A percentile compares a stretch with the other conserved stretches of the same genome.
These are phyloP conservation scores for Camelina laxa DNA, from an alignment of 345 rosid genomes.

Conservation along the genomic window DNA sequence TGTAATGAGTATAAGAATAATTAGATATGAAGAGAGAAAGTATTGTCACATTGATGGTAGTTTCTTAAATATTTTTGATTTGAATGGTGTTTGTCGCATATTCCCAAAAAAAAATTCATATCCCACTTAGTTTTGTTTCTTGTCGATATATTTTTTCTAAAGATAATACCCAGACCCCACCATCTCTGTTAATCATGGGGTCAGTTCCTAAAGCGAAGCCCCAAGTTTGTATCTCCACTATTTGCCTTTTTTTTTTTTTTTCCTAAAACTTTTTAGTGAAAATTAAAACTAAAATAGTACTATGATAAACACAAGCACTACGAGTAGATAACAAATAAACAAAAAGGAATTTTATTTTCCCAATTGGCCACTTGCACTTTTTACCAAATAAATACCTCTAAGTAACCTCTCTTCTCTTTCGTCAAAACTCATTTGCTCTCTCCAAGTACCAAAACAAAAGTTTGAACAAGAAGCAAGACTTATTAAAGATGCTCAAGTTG, in stretches of 20 bases:
- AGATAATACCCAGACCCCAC: conserved; percentile 32
- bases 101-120: conserved; percentile 24
- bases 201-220: conserved; percentile 38
- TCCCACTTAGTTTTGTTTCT: conserved; percentile 36
- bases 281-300: neutral
- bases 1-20: no score
- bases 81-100: no score
- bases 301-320: conserved; percentile 41
- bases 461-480: neutral
- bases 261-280: neutral
- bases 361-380: conserved; percentile 44
- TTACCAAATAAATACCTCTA: conserved; percentile 36
- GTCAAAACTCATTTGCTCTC: conserved; percentile 16
- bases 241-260: conserved; percentile 24
- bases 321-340: conserved; percentile 32
- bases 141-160: conserved; percentile 3
- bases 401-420: conserved; percentile 23
- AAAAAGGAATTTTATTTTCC: conserved; percentile 25
- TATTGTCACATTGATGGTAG: no score
- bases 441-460: neutral
- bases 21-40: no score
- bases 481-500: conserved; percentile 49
- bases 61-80: no score
- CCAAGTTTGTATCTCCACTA: conserved; percentile 41
- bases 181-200: conserved; percentile 38